phyloP scores from a whole-genome alignment of 768 basidiomycete species.

The Amanita molliuscula region DNA sequence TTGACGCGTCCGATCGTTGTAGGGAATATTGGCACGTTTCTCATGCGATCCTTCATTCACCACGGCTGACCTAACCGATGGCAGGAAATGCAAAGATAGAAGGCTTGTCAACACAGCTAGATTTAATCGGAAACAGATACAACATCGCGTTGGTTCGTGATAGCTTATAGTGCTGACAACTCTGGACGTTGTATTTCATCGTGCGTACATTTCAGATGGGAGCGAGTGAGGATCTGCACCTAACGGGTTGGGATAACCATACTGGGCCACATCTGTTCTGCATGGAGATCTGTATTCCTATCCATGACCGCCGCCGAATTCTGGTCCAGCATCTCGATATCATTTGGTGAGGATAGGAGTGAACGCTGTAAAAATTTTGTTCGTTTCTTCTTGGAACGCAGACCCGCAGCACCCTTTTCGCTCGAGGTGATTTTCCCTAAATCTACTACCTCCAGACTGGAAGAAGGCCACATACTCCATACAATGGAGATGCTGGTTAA shows the following conservation, averaged over 20 bases:
- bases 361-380: no score
- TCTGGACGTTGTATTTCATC: conserved; percentile 57
- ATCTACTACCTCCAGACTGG: no score
- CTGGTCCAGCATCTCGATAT: no score
- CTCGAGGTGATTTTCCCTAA: no score
- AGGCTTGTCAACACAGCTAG: conserved; percentile 45
- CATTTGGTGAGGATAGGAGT: no score
- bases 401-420: no score
- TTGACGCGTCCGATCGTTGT: neutral
- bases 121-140: conserved; percentile 48
- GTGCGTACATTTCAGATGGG: conserved; percentile 23
- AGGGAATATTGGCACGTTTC: conserved; percentile 47
- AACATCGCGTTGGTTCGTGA: conserved; percentile 51
- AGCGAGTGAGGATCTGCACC: neutral
- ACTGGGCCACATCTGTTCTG: no score
- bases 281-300: no score
- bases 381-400: no score
- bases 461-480: no score
- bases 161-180: neutral
- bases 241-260: conserved; percentile 12
- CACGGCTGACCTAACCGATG: neutral
- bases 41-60: neutral
- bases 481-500: no score
- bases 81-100: conserved; percentile 58
- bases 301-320: no score